A percentile compares a stretch with the other conserved stretches of the same genome.
Evolutionary conservation across 2,329 filamentous ascomycete genomes (phyloP).

Genomic region (Rhexocercosporidium sp.): DNA sequence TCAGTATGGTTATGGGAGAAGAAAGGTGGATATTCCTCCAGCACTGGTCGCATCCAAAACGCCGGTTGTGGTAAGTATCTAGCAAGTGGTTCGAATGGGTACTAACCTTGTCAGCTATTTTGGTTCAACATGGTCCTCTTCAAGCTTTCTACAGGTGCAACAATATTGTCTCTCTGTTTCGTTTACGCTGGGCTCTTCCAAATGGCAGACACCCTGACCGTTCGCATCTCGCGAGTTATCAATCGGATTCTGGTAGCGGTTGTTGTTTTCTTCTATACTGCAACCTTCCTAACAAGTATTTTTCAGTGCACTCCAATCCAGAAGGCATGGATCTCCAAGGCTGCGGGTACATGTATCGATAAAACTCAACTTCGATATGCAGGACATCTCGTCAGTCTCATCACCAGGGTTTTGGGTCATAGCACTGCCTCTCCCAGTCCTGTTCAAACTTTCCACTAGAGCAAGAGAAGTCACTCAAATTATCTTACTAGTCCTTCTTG

Average conservation of each 20-base stretch:
- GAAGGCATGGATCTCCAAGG: background rate
- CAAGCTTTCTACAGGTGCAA: too few relatives aligned
- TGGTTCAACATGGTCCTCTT: too few relatives aligned
- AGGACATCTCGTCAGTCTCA: background rate
- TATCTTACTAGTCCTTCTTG: background rate
- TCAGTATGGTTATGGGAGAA: too few relatives aligned
- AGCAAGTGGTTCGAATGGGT: too few relatives aligned
- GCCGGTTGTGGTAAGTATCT: too few relatives aligned
- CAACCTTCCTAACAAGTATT: background rate
- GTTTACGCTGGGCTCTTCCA: background rate
- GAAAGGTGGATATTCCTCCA: too few relatives aligned
- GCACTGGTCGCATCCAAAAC: too few relatives aligned
- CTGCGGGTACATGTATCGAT: background rate
- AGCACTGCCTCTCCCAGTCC: background rate
- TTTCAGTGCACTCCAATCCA: conserved; percentile 7
- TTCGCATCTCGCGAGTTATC: background rate
- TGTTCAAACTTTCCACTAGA: background rate
- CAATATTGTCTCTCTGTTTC: too few relatives aligned
- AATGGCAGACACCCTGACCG: background rate
- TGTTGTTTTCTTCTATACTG: background rate
- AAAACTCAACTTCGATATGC: background rate
- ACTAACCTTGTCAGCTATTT: too few relatives aligned
- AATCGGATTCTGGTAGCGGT: background rate
- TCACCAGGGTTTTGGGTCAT: conserved; percentile 3
- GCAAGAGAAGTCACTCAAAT: conserved; percentile 1